phyloP scores from a whole-genome alignment of 2,329 filamentous ascomycete genomes.

The Ploettnerulaceae sp. region DNA sequence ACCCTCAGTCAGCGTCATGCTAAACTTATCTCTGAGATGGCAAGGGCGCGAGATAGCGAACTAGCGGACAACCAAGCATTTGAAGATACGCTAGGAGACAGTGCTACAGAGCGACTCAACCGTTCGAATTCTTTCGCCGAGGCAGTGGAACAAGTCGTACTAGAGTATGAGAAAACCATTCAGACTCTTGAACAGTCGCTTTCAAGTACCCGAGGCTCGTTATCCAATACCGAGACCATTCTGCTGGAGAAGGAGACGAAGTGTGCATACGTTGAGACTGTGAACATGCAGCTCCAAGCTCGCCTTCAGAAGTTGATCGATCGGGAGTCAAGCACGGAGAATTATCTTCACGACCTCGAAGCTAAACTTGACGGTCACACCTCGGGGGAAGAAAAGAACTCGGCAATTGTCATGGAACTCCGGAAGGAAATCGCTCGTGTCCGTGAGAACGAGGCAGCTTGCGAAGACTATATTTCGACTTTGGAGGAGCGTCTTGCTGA shows the following conservation, averaged over 20 bases:
- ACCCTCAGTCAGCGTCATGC: constrained; percentile 88
- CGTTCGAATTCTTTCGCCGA: constrained; percentile 94
- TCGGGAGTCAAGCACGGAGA: constrained; percentile 85
- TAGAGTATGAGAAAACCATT: constrained; percentile 99
- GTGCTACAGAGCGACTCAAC: constrained; percentile 80
- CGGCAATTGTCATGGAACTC: constrained; percentile 76
- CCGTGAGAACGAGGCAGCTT: constrained; percentile 82
- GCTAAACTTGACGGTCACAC: constrained; percentile 84
- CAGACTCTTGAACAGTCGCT: constrained; percentile 88
- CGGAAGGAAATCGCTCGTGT: constrained; percentile 86
- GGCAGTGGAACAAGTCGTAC: constrained; percentile 89
- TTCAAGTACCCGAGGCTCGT: constrained; percentile 76
- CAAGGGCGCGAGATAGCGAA: constrained; percentile 73
- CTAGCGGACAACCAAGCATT: constrained; percentile 51
- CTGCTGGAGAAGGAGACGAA: constrained; percentile 91
- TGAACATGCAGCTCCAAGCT: constrained; percentile 82
- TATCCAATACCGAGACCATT: constrained; percentile 79
- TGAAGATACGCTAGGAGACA: constrained; percentile 66
- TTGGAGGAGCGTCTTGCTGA: constrained; percentile 93
- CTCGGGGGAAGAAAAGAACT: constrained; percentile 88
- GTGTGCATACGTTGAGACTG: constrained; percentile 86
- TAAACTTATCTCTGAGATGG: constrained; percentile 91
- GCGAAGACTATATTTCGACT: constrained; percentile 95
- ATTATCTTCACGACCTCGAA: constrained; percentile 89
- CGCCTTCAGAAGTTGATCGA: constrained; percentile 92